Conservation (phyloP, 1,284 basidiomycete species). For the Ceratobasidium sp. region DNA sequence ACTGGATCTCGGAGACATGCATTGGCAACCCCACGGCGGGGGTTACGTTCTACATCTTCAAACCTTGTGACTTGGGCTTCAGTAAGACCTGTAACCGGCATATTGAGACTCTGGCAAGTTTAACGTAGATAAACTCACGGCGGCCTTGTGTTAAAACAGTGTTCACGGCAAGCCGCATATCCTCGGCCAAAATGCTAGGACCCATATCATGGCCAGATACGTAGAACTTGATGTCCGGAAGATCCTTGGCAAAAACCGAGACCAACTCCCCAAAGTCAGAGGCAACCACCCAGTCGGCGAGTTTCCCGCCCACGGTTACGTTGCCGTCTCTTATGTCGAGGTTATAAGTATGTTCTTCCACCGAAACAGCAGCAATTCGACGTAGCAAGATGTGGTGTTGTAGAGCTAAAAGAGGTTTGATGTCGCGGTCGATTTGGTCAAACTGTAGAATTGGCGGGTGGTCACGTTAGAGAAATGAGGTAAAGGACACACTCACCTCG, state of each 20-base stretch:
- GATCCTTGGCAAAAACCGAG: constrained; percentile 43
- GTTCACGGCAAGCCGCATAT: constrained; percentile 56
- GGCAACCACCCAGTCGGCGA: constrained; percentile 43
- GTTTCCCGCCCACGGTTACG: constrained; percentile 36
- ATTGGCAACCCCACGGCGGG: constrained; percentile 51
- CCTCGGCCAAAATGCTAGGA: constrained; percentile 55
- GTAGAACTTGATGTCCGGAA: constrained; percentile 48
- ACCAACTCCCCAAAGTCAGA: constrained; percentile 41
- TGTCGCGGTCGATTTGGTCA: constrained; percentile 52
- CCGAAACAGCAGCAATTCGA: constrained; percentile 48
- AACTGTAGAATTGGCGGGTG: constrained; percentile 45
- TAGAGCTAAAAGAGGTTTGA: constrained; percentile 52
- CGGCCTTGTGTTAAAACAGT: constrained; percentile 54
- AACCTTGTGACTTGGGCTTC: constrained; percentile 54
- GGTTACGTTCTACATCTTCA: constrained; percentile 55
- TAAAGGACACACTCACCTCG: constrained; percentile 47
- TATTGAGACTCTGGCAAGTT: neutral
- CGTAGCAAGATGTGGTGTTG: constrained; percentile 48
- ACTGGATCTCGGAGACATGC: constrained; percentile 52
- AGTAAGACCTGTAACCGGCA: constrained; percentile 53
- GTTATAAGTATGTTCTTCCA: constrained; percentile 49
- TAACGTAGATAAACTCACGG: constrained; percentile 52
- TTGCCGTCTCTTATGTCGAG: constrained; percentile 50
- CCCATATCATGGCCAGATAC: constrained; percentile 57
- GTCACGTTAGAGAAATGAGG: neutral